Conservation (phyloP, 768 basidiomycete species). For the Lenzites betulinus region DNA sequence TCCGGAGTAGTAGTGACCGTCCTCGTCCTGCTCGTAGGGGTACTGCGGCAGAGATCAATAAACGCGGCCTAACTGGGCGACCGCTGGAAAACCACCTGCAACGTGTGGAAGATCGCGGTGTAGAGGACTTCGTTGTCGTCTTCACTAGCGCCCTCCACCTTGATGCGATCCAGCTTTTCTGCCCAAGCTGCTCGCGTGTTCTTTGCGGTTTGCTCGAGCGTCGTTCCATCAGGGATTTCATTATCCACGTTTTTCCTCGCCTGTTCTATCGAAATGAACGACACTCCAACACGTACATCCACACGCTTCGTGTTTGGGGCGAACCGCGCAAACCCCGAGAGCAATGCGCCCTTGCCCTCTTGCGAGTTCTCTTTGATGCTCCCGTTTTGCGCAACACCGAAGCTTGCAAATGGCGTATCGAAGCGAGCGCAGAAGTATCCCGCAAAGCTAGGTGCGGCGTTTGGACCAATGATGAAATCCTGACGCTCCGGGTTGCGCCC, state of each 20-base stretch:
- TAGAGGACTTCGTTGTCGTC: constrained; percentile 44
- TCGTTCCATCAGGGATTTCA: constrained; percentile 42
- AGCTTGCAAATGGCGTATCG: constrained; percentile 44
- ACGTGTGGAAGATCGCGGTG: constrained; percentile 63
- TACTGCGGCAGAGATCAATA: constrained; percentile 45
- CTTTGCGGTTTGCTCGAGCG: constrained; percentile 41
- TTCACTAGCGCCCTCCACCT: constrained; percentile 37
- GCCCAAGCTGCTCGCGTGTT: constrained; percentile 39
- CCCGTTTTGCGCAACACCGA: constrained; percentile 53
- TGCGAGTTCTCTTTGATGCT: constrained; percentile 34
- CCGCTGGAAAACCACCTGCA: constrained; percentile 45
- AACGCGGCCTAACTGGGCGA: not conserved
- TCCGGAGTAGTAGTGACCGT: constrained; percentile 71
- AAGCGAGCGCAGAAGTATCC: constrained; percentile 66
- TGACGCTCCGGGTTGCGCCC: constrained; percentile 71
- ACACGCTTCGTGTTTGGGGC: constrained; percentile 36
- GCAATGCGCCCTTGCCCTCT: constrained; percentile 42
- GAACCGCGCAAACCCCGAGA: constrained; percentile 57
- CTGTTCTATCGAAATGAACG: constrained; percentile 73
- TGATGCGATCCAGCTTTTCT: constrained; percentile 43
- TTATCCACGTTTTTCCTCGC: constrained; percentile 42
- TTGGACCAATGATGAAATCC: constrained; percentile 68
- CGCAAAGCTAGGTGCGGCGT: constrained; percentile 32
- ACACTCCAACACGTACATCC: constrained; percentile 65
- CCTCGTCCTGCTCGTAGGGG: constrained; percentile 74